A percentile compares a stretch with the other conserved stretches of the same genome.
Conservation (phyloP, 345 rosid species). For the Sonneratia alba region DNA sequence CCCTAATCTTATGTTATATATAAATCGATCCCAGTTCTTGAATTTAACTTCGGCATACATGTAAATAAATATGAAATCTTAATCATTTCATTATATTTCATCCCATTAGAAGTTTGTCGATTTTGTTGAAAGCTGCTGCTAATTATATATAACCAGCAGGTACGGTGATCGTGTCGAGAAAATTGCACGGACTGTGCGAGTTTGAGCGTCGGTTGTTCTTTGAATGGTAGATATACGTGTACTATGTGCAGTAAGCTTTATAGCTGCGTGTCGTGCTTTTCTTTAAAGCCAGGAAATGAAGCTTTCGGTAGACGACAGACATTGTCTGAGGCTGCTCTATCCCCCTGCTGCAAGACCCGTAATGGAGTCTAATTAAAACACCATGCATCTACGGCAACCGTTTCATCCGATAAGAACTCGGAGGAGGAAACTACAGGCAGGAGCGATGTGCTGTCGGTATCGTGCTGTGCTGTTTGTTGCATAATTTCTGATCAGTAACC, state of each 20-base stretch:
- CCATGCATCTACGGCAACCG: background rate
- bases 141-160: no score
- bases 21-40: background rate
- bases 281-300: conserved; percentile 8
- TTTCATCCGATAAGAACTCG: background rate
- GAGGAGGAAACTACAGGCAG: no score
- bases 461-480: no score
- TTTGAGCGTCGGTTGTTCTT: conserved; percentile 19
- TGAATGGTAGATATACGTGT: conserved; percentile 37
- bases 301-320: conserved; percentile 3
- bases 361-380: background rate
- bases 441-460: no score
- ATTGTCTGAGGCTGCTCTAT: conserved; percentile 1
- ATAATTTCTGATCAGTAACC: no score
- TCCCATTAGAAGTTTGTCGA: no score
- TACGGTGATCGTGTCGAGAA: background rate
- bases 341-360: background rate
- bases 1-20: background rate
- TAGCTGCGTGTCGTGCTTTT: background rate
- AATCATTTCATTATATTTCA: no score
- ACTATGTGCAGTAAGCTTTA: background rate
- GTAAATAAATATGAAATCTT: no score
- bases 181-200: background rate
- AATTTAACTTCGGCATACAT: no score
- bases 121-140: no score